A percentile compares a stretch with the other conserved stretches of the same genome.
These are phyloP conservation scores for Ascochyta rabiei DNA, from an alignment of 2,329 filamentous ascomycete species.

Conservation along the genomic window DNA sequence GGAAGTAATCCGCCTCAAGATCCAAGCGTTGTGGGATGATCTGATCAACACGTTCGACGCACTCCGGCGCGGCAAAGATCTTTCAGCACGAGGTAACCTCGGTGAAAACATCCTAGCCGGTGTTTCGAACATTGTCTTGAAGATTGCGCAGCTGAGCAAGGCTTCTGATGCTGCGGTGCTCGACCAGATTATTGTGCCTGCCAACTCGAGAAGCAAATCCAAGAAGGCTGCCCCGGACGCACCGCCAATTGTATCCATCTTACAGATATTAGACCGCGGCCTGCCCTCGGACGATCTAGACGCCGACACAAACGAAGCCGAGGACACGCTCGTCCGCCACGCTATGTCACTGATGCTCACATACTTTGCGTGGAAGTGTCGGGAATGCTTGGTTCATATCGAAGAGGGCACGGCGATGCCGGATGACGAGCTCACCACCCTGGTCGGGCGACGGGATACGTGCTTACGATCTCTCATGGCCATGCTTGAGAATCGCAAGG, in stretches of 20 bases:
- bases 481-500: constrained; percentile 59
- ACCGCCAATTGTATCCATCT: constrained; percentile 70
- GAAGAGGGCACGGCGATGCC: constrained; percentile 55
- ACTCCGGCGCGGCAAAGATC: constrained; percentile 70
- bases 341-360: constrained; percentile 79
- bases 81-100: constrained; percentile 74
- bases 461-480: constrained; percentile 57
- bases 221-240: constrained; percentile 36
- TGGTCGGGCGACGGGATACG: constrained; percentile 57
- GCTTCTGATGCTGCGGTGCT: constrained; percentile 78
- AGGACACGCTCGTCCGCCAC: constrained; percentile 77
- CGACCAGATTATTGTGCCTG: constrained; percentile 62
- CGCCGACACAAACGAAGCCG: constrained; percentile 73
- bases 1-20: constrained; percentile 80
- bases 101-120: constrained; percentile 69
- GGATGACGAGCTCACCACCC: constrained; percentile 64
- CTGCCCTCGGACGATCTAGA: constrained; percentile 68
- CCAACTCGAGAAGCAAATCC: constrained; percentile 42
- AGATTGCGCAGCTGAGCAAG: constrained; percentile 79
- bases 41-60: constrained; percentile 74
- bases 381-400: constrained; percentile 52
- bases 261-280: constrained; percentile 75
- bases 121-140: constrained; percentile 74
- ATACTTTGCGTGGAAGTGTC: constrained; percentile 95
- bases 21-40: constrained; percentile 86